Percentiles rank a stretch among this genome's conserved stretches.
These are phyloP conservation scores for Tuber borchii DNA, from an alignment of 495 filamentous ascomycete genomes.

Conservation along the genomic window DNA sequence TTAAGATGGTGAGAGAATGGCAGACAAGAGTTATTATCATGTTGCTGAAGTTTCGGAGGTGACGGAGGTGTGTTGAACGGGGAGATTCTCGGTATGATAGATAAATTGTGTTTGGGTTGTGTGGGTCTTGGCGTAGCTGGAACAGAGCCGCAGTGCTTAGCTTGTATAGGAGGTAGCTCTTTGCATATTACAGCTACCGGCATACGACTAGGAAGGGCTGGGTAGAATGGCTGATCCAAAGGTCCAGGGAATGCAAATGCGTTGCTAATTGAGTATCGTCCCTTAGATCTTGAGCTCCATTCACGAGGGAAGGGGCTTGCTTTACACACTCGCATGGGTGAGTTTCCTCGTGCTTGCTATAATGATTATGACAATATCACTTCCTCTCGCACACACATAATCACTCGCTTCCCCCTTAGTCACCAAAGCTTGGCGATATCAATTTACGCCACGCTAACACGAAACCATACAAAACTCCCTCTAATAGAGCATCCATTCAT, in stretches of 20 bases:
- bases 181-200: no score
- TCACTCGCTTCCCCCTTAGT: background rate
- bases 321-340: background rate
- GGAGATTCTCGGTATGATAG: background rate
- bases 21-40: background rate
- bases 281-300: background rate
- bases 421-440: background rate
- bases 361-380: no score
- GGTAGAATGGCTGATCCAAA: background rate
- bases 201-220: no score
- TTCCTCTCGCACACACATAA: background rate
- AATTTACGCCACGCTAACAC: conserved; percentile 21
- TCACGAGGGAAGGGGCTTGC: background rate
- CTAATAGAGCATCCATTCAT: background rate
- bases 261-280: background rate
- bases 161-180: no score
- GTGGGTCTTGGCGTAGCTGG: background rate
- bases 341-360: no score
- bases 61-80: background rate
- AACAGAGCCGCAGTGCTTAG: background rate
- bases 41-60: background rate
- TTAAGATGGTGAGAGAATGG: background rate
- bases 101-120: background rate
- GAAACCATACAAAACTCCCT: background rate
- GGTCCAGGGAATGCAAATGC: background rate